These are phyloP conservation scores for Sclerotinia borealis DNA, from an alignment of 2,329 filamentous ascomycete genomes.

Conservation along the genomic window DNA sequence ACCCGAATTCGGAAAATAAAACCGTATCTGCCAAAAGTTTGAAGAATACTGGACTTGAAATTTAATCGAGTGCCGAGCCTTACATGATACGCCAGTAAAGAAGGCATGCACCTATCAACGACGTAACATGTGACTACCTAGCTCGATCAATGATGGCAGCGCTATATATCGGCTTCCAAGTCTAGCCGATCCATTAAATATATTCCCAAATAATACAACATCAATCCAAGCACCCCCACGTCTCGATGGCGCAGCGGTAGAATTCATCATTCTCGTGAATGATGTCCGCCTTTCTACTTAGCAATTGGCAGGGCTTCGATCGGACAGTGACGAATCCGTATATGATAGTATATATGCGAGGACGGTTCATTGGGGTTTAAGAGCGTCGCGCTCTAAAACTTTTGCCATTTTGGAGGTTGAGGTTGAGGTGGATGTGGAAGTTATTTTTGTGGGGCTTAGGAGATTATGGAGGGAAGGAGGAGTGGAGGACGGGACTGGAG, in stretches of 20 bases:
- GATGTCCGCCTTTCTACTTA: neutral
- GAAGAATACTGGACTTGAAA: neutral
- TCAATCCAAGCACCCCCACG: neutral
- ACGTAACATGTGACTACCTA: neutral
- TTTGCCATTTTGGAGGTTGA: neutral
- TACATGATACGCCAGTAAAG: neutral
- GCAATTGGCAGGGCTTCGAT: neutral
- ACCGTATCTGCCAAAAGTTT: neutral
- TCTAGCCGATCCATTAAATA: neutral
- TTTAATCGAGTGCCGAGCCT: too few species aligned
- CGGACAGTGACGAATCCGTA: neutral
- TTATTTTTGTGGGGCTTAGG: neutral
- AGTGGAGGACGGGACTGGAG: too few species aligned
- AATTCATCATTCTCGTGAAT: neutral
- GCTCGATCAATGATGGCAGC: neutral
- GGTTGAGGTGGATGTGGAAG: too few species aligned
- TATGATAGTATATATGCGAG: too few species aligned
- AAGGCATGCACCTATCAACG: too few species aligned
- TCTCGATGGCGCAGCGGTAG: neutral
- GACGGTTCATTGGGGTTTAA: neutral
- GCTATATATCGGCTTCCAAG: neutral
- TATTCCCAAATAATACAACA: neutral
- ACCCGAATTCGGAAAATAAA: neutral
- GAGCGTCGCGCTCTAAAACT: neutral
- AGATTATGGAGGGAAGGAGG: accelerated